A percentile compares a stretch with the other conserved stretches of the same genome.
Conservation (phyloP, 257 asterid genomes). For the Fraxinus quadrangulata region DNA sequence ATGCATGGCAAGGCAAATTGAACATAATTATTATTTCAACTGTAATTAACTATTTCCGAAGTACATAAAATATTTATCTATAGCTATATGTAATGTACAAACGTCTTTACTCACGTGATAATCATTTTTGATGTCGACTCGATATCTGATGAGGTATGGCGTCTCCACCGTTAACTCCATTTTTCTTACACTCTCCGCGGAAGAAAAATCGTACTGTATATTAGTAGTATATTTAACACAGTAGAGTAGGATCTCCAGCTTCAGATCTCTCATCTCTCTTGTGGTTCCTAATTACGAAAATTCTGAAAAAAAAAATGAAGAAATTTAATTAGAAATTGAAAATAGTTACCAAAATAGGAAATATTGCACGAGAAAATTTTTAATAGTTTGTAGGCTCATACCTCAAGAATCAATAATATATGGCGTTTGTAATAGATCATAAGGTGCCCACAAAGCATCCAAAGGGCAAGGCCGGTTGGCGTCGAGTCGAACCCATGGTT, state of each 20-base stretch:
- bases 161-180: neutral
- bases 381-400: neutral
- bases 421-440: neutral
- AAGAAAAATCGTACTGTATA: neutral
- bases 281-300: slow-evolving; percentile 23
- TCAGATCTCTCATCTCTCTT: slow-evolving; percentile 65
- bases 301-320: slow-evolving; percentile 17
- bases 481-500: slow-evolving; percentile 25
- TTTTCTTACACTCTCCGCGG: neutral
- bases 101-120: slow-evolving; percentile 28
- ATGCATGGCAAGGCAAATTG: no score
- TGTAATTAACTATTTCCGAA: neutral
- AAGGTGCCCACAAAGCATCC: neutral
- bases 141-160: neutral
- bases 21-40: neutral
- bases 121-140: neutral
- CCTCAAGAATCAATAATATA: slow-evolving; percentile 66
- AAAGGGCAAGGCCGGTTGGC: neutral
- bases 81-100: slow-evolving; percentile 39
- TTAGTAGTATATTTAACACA: slow-evolving; percentile 28
- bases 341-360: neutral
- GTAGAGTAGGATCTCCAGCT: slow-evolving; percentile 60
- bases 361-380: neutral
- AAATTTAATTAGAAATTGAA: neutral
- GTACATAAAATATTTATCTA: slow-evolving; percentile 11